These are phyloP conservation scores for Mycena latifolia DNA, from an alignment of 768 basidiomycete genomes.

Conservation along the genomic window DNA sequence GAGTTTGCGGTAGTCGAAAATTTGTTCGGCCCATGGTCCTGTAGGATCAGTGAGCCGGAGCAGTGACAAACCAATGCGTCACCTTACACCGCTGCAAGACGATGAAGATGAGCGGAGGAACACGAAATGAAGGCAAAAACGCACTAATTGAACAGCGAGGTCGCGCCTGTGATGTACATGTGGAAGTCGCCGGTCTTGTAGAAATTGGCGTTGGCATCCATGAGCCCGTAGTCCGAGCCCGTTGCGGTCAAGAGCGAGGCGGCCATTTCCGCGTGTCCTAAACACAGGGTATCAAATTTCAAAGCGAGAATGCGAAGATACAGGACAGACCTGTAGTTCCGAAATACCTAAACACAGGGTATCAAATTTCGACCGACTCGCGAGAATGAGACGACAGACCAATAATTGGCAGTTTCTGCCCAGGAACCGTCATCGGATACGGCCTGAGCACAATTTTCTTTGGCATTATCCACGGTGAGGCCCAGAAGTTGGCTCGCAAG, in stretches of 20 bases:
- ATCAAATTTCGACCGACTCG: too few species aligned
- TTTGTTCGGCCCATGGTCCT: constrained; percentile 92
- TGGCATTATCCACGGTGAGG: constrained; percentile 79
- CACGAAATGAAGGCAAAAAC: not conserved
- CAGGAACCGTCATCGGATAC: constrained; percentile 77
- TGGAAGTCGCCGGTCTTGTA: constrained; percentile 86
- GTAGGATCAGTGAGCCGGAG: too few species aligned
- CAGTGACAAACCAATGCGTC: too few species aligned
- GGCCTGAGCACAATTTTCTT: constrained; percentile 78
- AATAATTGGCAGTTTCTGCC: too few species aligned
- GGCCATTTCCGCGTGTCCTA: constrained; percentile 90
- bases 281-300: constrained; percentile 66
- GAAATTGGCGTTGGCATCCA: constrained; percentile 78
- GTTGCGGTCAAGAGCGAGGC: constrained; percentile 88
- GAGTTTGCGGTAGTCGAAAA: constrained; percentile 93
- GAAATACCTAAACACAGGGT: too few species aligned
- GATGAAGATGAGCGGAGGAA: too few species aligned
- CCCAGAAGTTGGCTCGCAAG: constrained; percentile 74
- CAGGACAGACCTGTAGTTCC: too few species aligned
- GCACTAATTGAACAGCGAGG: constrained; percentile 86
- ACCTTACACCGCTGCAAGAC: too few species aligned
- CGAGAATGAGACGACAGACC: too few species aligned
- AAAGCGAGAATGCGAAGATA: too few species aligned
- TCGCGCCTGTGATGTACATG: constrained; percentile 72
- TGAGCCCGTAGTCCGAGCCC: constrained; percentile 83